These are phyloP conservation scores for Gnetum montanum DNA, from an alignment of 75 land plant genomes.

Conservation along the genomic window DNA sequence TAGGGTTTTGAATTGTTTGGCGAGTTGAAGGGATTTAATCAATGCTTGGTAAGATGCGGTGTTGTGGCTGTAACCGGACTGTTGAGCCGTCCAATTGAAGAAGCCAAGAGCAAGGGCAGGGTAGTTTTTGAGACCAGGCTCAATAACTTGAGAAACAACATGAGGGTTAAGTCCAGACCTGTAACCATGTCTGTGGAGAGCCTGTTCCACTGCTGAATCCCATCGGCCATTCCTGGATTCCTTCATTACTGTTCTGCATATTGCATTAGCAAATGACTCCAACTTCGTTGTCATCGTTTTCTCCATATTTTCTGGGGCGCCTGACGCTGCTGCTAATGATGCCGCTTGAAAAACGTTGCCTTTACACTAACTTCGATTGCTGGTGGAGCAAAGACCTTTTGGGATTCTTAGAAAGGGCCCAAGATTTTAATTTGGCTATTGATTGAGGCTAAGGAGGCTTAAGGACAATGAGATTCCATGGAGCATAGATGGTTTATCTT, in stretches of 20 bases:
- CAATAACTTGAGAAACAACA: constrained; percentile 32
- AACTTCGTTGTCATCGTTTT: not conserved
- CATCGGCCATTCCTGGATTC: constrained; percentile 10
- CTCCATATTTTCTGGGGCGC: not conserved
- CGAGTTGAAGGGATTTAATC: constrained; percentile 31
- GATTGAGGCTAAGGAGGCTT: too few relatives aligned
- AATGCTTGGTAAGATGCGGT: constrained; percentile 30
- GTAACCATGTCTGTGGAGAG: constrained; percentile 32
- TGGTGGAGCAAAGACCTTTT: too few relatives aligned
- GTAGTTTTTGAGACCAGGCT: constrained; percentile 34
- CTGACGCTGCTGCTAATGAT: too few relatives aligned
- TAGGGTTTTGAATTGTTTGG: constrained; percentile 30
- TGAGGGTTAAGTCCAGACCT: constrained; percentile 22
- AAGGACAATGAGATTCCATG: too few relatives aligned
- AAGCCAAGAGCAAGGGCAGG: constrained; percentile 41
- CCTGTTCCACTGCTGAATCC: constrained; percentile 22
- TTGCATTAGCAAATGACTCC: not conserved
- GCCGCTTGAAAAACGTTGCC: too few relatives aligned
- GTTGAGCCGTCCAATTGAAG: constrained; percentile 56
- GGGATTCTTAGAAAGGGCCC: too few relatives aligned
- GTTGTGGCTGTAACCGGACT: constrained; percentile 33
- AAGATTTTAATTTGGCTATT: too few relatives aligned
- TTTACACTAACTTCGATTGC: too few relatives aligned
- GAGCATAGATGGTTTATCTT: too few relatives aligned
- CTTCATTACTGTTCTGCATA: constrained; percentile 4